Evolutionary conservation across 2,329 filamentous ascomycete species (phyloP).

Genomic region (Pestalotiopsis sp.): DNA sequence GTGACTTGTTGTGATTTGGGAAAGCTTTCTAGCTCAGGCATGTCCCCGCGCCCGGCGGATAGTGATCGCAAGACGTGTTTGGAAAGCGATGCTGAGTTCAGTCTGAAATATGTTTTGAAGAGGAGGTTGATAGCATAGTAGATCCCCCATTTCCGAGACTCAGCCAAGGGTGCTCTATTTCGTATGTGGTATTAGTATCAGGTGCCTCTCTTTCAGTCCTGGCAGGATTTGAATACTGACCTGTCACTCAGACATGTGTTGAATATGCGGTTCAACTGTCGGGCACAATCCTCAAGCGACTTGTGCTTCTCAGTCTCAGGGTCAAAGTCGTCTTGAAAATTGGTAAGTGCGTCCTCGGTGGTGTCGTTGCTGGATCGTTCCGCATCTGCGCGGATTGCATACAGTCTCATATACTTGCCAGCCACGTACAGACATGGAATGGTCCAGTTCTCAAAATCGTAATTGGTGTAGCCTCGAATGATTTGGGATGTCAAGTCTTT

Average conservation of each 20-base stretch:
- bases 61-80: conserved; percentile 88
- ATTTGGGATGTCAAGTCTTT: conserved; percentile 78
- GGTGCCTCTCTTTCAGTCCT: background rate
- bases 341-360: conserved; percentile 37
- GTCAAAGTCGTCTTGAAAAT: conserved; percentile 80
- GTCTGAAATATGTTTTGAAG: conserved; percentile 98
- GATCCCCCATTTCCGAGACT: conserved; percentile 96
- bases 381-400: conserved; percentile 88
- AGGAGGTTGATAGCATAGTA: conserved; percentile 93
- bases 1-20: conserved; percentile 90
- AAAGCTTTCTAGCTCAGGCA: conserved; percentile 77
- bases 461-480: conserved; percentile 77
- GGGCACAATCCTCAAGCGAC: conserved; percentile 86
- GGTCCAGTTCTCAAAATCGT: conserved; percentile 83
- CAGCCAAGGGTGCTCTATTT: conserved; percentile 72
- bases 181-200: background rate
- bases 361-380: conserved; percentile 50
- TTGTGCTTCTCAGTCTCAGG: conserved; percentile 75
- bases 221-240: conserved; percentile 46
- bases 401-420: conserved; percentile 81
- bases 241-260: conserved; percentile 86
- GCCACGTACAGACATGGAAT: conserved; percentile 86
- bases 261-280: conserved; percentile 90
- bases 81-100: conserved; percentile 85
- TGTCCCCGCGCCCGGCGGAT: conserved; percentile 73